A percentile compares a stretch with the other conserved stretches of the same genome.
phyloP scores from a whole-genome alignment of 1,139 yeast species.

The Yamadazyma siamensis region DNA sequence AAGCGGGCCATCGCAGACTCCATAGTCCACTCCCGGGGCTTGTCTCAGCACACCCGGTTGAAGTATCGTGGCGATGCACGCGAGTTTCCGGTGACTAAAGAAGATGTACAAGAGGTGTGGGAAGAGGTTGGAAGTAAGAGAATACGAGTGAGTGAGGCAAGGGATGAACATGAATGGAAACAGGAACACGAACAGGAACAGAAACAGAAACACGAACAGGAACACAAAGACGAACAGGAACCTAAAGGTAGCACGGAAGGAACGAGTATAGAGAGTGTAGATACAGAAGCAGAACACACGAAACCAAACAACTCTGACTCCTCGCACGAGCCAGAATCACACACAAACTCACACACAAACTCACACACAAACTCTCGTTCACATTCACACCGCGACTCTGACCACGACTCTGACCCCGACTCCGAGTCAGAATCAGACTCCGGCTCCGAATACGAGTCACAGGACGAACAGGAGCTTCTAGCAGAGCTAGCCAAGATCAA shows the following conservation, averaged over 20 bases:
- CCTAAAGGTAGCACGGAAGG: no score
- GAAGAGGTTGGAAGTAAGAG: conserved; percentile 9
- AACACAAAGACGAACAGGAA: neutral
- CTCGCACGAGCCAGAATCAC: neutral
- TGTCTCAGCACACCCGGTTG: conserved; percentile 68
- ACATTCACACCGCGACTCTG: neutral
- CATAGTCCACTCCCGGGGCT: conserved; percentile 63
- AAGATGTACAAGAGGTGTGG: conserved; percentile 24
- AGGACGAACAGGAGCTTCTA: conserved; percentile 8
- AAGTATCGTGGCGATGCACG: conserved; percentile 50
- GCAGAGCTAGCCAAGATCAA: conserved; percentile 54
- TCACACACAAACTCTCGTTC: neutral
- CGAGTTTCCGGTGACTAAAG: conserved; percentile 14
- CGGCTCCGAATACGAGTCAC: conserved; percentile 8
- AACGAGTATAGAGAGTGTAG: no score
- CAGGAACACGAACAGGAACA: neutral
- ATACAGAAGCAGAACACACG: neutral
- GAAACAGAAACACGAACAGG: neutral
- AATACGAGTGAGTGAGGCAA: conserved; percentile 1
- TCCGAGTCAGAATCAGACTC: conserved; percentile 9
- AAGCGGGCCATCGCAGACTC: conserved; percentile 36
- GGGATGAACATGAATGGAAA: neutral
- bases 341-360: no score
- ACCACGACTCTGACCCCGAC: conserved; percentile 1
- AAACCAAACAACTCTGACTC: neutral